A percentile compares a stretch with the other conserved stretches of the same genome.
These are phyloP conservation scores for Chlamydomonas sp. DNA, from an alignment of 139 green algal genomes.

Conservation along the genomic window DNA sequence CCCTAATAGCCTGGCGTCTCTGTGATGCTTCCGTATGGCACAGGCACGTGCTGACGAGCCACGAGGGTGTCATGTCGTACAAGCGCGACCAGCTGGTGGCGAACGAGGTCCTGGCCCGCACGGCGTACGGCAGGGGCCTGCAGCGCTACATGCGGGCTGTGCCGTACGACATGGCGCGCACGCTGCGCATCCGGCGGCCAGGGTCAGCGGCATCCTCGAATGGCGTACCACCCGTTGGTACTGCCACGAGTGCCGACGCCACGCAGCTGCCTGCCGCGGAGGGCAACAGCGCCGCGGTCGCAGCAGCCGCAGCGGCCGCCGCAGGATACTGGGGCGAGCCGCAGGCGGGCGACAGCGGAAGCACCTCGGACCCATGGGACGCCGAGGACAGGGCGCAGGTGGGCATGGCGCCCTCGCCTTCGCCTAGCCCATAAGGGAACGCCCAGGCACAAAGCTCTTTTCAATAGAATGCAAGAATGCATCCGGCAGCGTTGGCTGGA, in stretches of 20 bases:
- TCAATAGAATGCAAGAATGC: no score
- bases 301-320: neutral
- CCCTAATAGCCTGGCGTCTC: neutral
- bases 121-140: neutral
- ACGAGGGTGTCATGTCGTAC: constrained; percentile 20
- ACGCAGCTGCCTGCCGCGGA: neutral
- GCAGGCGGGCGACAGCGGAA: no score
- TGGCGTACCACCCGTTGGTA: neutral
- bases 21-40: neutral
- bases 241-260: no score
- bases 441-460: no score
- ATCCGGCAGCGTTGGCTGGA: no score
- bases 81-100: constrained; percentile 3
- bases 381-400: no score
- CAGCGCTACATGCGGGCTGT: neutral
- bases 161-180: neutral
- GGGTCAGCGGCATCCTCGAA: neutral
- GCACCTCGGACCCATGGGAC: no score
- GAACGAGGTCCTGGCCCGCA: neutral
- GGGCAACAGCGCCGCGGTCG: no score
- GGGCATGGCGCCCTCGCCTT: no score
- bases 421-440: no score
- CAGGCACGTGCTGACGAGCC: neutral
- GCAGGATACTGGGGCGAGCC: no score
- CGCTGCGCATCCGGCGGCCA: neutral